Conservation (phyloP, 805 yeast genomes). For the Metschnikowia aberdeeniae region DNA sequence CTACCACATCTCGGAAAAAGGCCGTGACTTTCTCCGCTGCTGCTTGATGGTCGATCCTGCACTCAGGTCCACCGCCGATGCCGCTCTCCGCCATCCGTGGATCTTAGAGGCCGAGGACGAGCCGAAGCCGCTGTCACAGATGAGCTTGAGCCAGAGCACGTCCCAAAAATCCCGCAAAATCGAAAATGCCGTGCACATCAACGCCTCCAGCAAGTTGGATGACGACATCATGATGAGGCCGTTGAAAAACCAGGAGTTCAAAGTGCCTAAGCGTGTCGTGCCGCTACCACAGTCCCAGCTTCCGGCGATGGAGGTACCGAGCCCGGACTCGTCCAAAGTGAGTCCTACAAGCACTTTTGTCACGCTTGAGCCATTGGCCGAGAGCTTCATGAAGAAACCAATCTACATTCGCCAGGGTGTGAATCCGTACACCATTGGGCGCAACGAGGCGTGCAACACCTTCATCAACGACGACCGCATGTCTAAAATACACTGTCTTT, state of each 20-base stretch:
- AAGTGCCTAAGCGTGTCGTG: constrained; percentile 41
- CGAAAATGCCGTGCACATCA: constrained; percentile 35
- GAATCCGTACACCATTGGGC: constrained; percentile 68
- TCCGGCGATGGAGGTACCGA: neutral
- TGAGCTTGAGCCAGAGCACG: constrained; percentile 67
- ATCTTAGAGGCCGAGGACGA: constrained; percentile 30
- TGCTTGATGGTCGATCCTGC: constrained; percentile 76
- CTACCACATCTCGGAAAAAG: constrained; percentile 61
- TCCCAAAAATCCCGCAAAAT: constrained; percentile 55
- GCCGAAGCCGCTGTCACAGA: constrained; percentile 19
- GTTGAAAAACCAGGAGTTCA: constrained; percentile 32
- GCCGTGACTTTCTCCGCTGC: constrained; percentile 64
- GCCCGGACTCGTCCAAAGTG: neutral
- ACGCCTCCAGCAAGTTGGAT: constrained; percentile 36
- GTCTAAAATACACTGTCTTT: constrained; percentile 78
- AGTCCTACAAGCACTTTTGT: constrained; percentile 60
- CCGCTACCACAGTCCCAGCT: constrained; percentile 40
- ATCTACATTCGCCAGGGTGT: constrained; percentile 64
- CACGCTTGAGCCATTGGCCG: constrained; percentile 48
- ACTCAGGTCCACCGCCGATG: constrained; percentile 65
- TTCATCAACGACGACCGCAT: constrained; percentile 67
- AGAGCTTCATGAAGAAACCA: constrained; percentile 43
- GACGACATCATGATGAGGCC: constrained; percentile 44
- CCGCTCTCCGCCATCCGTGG: constrained; percentile 84
- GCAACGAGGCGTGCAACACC: constrained; percentile 60